Conservation (phyloP, 108 stramenopile genomes). For the Cyclostephanos tholiformis region DNA sequence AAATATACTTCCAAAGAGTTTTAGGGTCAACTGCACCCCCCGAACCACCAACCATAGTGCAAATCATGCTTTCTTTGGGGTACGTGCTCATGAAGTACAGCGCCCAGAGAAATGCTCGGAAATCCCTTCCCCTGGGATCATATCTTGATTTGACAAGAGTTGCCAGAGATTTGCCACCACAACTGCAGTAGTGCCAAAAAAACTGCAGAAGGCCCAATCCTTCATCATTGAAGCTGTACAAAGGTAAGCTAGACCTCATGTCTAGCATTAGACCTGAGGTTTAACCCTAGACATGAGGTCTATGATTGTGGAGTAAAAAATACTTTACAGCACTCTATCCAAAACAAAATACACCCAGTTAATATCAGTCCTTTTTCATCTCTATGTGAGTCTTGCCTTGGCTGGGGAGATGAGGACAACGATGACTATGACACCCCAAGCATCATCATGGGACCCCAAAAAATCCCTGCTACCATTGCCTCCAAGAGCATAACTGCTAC, state of each 20-base stretch:
- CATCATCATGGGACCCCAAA: too few relatives aligned
- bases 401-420: too few relatives aligned
- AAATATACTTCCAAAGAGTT: not conserved
- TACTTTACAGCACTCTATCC: too few relatives aligned
- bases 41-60: conserved; percentile 4
- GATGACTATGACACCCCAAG: too few relatives aligned
- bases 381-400: too few relatives aligned
- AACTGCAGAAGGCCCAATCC: not conserved
- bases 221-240: not conserved
- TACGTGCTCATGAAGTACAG: conserved; percentile 17
- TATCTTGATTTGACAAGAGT: not conserved
- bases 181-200: conserved; percentile 3
- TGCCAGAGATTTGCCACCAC: conserved; percentile 3
- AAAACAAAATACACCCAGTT: too few relatives aligned
- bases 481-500: too few relatives aligned
- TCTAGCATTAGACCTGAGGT: too few relatives aligned
- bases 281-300: too few relatives aligned
- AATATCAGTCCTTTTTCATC: too few relatives aligned
- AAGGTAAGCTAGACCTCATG: not conserved
- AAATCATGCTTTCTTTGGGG: not conserved
- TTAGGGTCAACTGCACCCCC: conserved; percentile 2
- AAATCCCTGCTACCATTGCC: too few relatives aligned
- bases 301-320: too few relatives aligned
- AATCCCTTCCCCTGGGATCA: conserved; percentile 1
- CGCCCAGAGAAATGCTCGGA: conserved; percentile 10